Percentiles rank a stretch among this genome's conserved stretches.
Conservation (phyloP, 768 basidiomycete genomes). For the Trametes villosa region DNA sequence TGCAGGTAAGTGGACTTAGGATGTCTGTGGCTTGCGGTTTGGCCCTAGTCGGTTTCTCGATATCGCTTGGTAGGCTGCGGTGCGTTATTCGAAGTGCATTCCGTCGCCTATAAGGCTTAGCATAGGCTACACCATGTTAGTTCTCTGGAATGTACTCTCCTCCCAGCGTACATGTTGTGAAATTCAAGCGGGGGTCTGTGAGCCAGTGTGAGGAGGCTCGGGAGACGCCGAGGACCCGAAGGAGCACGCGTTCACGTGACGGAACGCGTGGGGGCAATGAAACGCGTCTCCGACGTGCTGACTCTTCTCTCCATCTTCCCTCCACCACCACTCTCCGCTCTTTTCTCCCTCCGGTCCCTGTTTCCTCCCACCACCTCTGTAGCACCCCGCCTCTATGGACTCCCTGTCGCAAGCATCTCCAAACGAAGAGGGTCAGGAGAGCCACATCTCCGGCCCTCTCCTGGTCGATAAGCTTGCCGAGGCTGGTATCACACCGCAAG, state of each 20-base stretch:
- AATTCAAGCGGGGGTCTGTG: too few species aligned
- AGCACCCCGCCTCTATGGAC: conserved; percentile 47
- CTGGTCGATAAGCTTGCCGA: conserved; percentile 86
- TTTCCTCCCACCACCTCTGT: not conserved
- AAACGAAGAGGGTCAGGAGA: conserved; percentile 51
- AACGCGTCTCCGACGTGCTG: conserved; percentile 20
- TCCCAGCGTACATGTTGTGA: too few species aligned
- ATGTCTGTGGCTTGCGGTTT: too few species aligned
- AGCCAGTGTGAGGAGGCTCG: not conserved
- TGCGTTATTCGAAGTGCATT: too few species aligned
- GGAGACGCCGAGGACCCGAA: not conserved
- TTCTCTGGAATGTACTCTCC: too few species aligned
- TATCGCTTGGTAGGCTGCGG: too few species aligned
- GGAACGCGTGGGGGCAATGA: conserved; percentile 11
- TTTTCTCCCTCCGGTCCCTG: conserved; percentile 1
- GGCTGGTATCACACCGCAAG: conserved; percentile 85
- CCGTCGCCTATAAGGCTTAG: too few species aligned
- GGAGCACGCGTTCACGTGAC: conserved; percentile 32
- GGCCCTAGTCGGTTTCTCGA: too few species aligned
- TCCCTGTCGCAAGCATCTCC: conserved; percentile 57
- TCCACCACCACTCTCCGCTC: not conserved
- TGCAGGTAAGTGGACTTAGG: too few species aligned
- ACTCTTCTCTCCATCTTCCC: conserved; percentile 3
- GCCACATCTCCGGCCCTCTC: conserved; percentile 75
- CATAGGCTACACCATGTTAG: too few species aligned